Evolutionary conservation across 225 moss, liverwort and hornwort species (phyloP).

Genomic region (Marchantia polymorpha): DNA sequence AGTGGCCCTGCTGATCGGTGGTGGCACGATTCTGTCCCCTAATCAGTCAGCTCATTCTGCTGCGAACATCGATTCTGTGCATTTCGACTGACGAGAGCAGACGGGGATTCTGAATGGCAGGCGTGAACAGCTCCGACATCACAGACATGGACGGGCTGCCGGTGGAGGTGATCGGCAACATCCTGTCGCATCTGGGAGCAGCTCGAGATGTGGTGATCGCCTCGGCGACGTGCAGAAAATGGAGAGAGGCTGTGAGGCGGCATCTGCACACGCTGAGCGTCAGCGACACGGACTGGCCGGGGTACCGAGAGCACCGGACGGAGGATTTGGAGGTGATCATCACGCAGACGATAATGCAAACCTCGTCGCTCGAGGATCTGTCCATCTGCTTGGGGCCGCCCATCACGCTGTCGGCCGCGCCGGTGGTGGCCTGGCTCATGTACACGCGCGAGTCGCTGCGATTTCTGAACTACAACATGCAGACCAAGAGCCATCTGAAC

Average conservation of each 20-base stretch:
- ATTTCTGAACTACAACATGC: conserved; percentile 58
- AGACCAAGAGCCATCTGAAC: conserved; percentile 60
- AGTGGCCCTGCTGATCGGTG: neutral
- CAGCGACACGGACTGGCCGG: conserved; percentile 55
- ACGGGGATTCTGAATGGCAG: neutral
- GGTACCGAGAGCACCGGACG: conserved; percentile 41
- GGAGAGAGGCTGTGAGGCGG: conserved; percentile 69
- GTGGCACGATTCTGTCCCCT: neutral
- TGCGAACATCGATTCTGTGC: no score
- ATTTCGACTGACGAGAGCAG: no score
- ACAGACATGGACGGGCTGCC: conserved; percentile 64
- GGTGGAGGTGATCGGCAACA: conserved; percentile 76
- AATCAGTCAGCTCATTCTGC: no score
- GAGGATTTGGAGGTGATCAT: conserved; percentile 66
- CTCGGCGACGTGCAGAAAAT: conserved; percentile 70
- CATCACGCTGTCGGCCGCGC: conserved; percentile 57
- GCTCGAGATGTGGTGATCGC: conserved; percentile 73
- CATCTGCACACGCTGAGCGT: conserved; percentile 67
- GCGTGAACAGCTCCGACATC: neutral
- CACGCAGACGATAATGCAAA: conserved; percentile 71
- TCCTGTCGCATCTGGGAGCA: conserved; percentile 70
- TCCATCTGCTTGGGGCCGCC: conserved; percentile 54
- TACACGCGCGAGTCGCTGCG: conserved; percentile 73
- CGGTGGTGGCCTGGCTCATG: conserved; percentile 80
- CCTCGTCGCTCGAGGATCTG: conserved; percentile 59